Evolutionary conservation across 2,329 filamentous ascomycete genomes (phyloP).

Genomic region (Exophiala alcalophila): DNA sequence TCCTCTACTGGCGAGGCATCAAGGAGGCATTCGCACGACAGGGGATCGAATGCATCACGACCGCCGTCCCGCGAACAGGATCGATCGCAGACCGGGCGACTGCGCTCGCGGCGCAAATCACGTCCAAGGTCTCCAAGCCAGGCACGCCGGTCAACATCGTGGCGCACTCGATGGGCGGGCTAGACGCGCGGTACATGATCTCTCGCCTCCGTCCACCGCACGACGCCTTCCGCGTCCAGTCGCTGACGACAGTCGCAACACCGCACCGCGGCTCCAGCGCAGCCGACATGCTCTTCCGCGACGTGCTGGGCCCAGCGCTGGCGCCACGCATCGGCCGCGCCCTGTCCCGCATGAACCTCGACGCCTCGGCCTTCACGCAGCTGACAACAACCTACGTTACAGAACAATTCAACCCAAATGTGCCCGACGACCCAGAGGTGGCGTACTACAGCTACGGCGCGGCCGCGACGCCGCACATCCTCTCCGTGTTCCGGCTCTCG

Average conservation of each 20-base stretch:
- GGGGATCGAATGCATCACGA: slow-evolving; percentile 60
- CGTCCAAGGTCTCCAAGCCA: slow-evolving; percentile 42
- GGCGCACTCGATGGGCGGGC: slow-evolving; percentile 59
- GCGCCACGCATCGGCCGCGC: slow-evolving; percentile 56
- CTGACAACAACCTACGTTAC: slow-evolving; percentile 58
- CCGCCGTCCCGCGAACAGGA: slow-evolving; percentile 57
- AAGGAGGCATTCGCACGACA: slow-evolving; percentile 56
- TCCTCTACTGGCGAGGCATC: slow-evolving; percentile 65
- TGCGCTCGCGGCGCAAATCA: slow-evolving; percentile 54
- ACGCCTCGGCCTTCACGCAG: slow-evolving; percentile 61
- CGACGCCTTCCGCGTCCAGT: slow-evolving; percentile 70
- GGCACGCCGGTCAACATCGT: slow-evolving; percentile 59
- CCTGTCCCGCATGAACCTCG: slow-evolving; percentile 53
- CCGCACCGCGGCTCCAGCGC: slow-evolving; percentile 58
- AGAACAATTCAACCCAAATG: slow-evolving; percentile 58
- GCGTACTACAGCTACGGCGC: slow-evolving; percentile 64
- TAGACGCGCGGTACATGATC: slow-evolving; percentile 64
- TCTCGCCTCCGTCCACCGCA: slow-evolving; percentile 51
- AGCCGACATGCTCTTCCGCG: slow-evolving; percentile 60
- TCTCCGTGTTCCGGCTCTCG: slow-evolving; percentile 56
- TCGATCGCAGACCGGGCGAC: slow-evolving; percentile 58
- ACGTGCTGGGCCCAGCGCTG: slow-evolving; percentile 53
- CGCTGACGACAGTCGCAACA: slow-evolving; percentile 61
- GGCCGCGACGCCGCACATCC: slow-evolving; percentile 53
- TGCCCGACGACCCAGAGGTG: slow-evolving; percentile 54